These are phyloP conservation scores for Goniomonas avonlea DNA, from an alignment of 78 protist species.

Conservation along the genomic window DNA sequence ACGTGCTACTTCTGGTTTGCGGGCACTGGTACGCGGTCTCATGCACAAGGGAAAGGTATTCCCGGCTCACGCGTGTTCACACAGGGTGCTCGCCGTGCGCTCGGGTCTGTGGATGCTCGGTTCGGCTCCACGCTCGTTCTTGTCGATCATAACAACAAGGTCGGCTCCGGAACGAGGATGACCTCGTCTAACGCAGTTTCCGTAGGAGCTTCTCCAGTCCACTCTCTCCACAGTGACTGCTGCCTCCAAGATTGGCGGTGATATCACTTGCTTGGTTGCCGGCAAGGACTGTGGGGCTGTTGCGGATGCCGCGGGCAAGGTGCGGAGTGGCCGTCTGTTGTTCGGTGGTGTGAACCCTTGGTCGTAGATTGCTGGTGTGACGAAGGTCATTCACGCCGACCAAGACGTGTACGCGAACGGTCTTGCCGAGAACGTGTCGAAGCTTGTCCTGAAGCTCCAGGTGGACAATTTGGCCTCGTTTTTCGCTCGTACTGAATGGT, in stretches of 20 bases:
- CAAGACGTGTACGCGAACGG: constrained; percentile 34
- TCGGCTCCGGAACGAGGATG: background rate
- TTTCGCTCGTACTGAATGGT: too few species aligned
- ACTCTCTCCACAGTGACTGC: constrained; percentile 19
- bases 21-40: too few species aligned
- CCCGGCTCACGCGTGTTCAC: too few species aligned
- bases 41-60: too few species aligned
- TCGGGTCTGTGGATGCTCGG: too few species aligned
- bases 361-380: constrained; percentile 65
- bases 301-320: constrained; percentile 24
- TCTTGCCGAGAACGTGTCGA: constrained; percentile 71
- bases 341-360: background rate
- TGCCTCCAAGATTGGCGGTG: background rate
- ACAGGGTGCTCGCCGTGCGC: too few species aligned
- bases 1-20: too few species aligned
- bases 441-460: constrained; percentile 37
- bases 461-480: background rate
- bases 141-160: constrained; percentile 24
- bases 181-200: background rate
- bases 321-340: constrained; percentile 49
- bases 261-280: background rate
- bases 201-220: background rate
- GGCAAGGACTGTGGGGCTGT: background rate
- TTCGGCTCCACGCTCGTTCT: constrained; percentile 25
- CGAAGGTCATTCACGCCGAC: constrained; percentile 45